Percentiles rank a stretch among this genome's conserved stretches.
phyloP scores from a whole-genome alignment of 2,329 filamentous ascomycete genomes.

The Zymoseptoria tritici region DNA sequence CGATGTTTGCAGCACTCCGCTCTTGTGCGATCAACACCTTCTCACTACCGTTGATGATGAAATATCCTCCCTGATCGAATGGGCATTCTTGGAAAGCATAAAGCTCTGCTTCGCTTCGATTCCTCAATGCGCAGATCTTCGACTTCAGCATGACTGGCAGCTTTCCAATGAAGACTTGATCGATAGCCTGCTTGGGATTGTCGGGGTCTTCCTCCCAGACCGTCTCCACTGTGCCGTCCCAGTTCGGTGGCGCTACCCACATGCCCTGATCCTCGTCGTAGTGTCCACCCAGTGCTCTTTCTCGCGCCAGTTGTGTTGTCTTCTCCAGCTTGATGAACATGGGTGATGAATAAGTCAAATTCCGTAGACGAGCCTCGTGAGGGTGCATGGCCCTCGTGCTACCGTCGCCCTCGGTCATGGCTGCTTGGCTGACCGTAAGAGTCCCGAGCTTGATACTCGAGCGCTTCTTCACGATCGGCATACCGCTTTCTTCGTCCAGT shows the following conservation, averaged over 20 bases:
- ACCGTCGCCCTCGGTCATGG: constrained; percentile 88
- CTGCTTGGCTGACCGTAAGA: constrained; percentile 79
- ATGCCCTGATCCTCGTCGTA: constrained; percentile 59
- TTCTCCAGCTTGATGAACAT: constrained; percentile 85
- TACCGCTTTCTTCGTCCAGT: constrained; percentile 59
- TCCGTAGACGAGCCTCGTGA: constrained; percentile 91
- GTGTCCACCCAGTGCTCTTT: constrained; percentile 56
- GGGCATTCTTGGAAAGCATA: constrained; percentile 94
- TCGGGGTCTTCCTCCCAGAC: constrained; percentile 37
- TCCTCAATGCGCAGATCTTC: constrained; percentile 83
- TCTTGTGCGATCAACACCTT: constrained; percentile 98
- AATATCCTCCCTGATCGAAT: constrained; percentile 97
- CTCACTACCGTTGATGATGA: constrained; percentile 98
- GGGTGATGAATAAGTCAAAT: constrained; percentile 88
- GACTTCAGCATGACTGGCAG: constrained; percentile 98
- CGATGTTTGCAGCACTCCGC: constrained; percentile 94
- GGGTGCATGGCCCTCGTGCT: constrained; percentile 78
- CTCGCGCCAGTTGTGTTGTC: constrained; percentile 74
- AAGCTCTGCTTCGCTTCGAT: constrained; percentile 74
- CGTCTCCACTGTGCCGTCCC: constrained; percentile 38
- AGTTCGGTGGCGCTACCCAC: constrained; percentile 22
- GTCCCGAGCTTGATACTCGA: constrained; percentile 94
- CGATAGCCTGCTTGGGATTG: constrained; percentile 31
- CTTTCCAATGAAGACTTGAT: constrained; percentile 79
- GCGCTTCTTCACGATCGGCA: constrained; percentile 73